phyloP scores from a whole-genome alignment of 2,329 filamentous ascomycete genomes.

The Beauveria pseudobassiana region DNA sequence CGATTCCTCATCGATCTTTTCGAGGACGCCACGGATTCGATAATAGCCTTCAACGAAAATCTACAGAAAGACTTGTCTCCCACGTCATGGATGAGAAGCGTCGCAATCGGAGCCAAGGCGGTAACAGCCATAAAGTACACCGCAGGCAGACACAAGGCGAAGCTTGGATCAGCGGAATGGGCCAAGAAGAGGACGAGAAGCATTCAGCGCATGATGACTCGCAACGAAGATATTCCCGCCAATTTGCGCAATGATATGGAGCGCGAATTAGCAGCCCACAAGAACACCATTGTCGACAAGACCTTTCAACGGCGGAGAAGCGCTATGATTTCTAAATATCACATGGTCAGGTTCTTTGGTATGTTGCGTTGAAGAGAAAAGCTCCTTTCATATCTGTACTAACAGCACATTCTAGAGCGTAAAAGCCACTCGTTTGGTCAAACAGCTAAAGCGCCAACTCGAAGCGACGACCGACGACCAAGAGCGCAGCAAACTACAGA shows the following conservation, averaged over 20 bases:
- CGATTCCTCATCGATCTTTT: neutral
- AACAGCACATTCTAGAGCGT: slow-evolving; percentile 45
- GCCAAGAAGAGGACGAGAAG: slow-evolving; percentile 66
- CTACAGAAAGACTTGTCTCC: neutral
- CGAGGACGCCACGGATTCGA: neutral
- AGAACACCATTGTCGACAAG: slow-evolving; percentile 53
- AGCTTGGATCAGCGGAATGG: slow-evolving; percentile 45
- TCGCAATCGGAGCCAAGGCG: neutral
- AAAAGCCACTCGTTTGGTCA: slow-evolving; percentile 62
- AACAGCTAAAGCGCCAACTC: slow-evolving; percentile 54
- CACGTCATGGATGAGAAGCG: neutral
- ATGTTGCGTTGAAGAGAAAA: slow-evolving; percentile 20
- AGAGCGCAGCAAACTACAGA: slow-evolving; percentile 43
- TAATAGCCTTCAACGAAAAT: too few species aligned
- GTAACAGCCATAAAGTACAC: slow-evolving; percentile 28
- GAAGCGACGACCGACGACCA: slow-evolving; percentile 41
- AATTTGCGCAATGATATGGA: slow-evolving; percentile 62
- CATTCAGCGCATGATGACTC: slow-evolving; percentile 57
- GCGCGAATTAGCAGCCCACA: slow-evolving; percentile 60
- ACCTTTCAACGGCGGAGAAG: slow-evolving; percentile 54
- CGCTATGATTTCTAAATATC: slow-evolving; percentile 70
- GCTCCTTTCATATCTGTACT: neutral
- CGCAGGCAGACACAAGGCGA: slow-evolving; percentile 33
- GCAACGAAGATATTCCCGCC: slow-evolving; percentile 56
- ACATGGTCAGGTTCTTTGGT: slow-evolving; percentile 83